These are phyloP conservation scores for Daldinia childiae DNA, from an alignment of 495 filamentous ascomycete species.

Conservation along the genomic window DNA sequence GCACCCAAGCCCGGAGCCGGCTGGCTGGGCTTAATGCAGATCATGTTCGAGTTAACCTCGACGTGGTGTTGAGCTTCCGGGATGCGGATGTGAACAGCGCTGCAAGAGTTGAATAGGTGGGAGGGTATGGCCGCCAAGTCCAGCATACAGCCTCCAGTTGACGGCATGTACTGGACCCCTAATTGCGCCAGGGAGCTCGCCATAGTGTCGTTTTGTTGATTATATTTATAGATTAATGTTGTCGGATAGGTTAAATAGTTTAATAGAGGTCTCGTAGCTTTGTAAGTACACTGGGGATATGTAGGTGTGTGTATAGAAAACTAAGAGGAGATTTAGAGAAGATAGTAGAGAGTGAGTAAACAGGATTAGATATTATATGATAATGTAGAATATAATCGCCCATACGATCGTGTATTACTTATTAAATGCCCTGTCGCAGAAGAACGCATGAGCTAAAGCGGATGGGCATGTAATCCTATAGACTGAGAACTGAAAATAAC, in stretches of 20 bases:
- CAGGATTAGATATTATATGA: slow-evolving; percentile 13
- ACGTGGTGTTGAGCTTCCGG: slow-evolving; percentile 25
- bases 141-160: slow-evolving; percentile 33
- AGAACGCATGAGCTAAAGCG: slow-evolving; percentile 8
- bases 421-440: slow-evolving; percentile 2
- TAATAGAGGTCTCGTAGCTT: too few species aligned
- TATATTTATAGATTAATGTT: not conserved
- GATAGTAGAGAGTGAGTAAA: not conserved
- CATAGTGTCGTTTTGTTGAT: not conserved
- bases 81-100: slow-evolving; percentile 33
- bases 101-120: slow-evolving; percentile 26
- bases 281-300: not conserved
- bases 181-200: slow-evolving; percentile 20
- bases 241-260: too few species aligned
- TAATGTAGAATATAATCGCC: slow-evolving; percentile 17
- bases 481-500: not conserved
- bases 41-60: slow-evolving; percentile 27
- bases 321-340: not conserved
- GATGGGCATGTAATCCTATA: not conserved
- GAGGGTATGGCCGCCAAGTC: slow-evolving; percentile 31
- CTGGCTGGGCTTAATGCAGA: slow-evolving; percentile 39
- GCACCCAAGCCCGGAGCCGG: not conserved
- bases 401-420: slow-evolving; percentile 25
- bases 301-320: not conserved
- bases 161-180: slow-evolving; percentile 29